Conservation (phyloP, 257 asterid species). For the Nyctanthes arbortristis region DNA sequence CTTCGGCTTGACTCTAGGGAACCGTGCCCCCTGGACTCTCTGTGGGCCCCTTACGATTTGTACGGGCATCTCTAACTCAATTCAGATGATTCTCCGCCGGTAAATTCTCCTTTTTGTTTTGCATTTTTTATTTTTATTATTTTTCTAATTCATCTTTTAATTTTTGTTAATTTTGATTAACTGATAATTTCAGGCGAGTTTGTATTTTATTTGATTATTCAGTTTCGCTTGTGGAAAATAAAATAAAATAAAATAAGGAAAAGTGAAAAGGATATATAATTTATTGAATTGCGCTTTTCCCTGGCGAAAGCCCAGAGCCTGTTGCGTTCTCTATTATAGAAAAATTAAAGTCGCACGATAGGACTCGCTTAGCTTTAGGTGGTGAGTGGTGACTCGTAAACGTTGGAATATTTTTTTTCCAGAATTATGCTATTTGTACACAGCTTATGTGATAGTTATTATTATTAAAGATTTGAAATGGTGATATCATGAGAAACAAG, state of each 20-base stretch:
- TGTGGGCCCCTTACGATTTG: conserved; percentile 34
- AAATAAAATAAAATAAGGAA: too few relatives aligned
- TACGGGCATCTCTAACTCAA: background rate
- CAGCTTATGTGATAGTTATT: too few relatives aligned
- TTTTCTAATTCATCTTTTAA: background rate
- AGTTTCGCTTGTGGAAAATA: background rate
- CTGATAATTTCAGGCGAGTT: background rate
- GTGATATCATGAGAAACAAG: too few relatives aligned
- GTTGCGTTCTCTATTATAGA: background rate
- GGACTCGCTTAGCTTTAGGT: too few relatives aligned
- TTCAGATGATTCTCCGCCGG: background rate
- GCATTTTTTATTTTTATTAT: background rate
- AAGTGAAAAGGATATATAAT: background rate
- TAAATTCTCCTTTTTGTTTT: background rate
- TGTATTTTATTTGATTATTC: background rate
- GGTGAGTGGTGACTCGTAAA: too few relatives aligned
- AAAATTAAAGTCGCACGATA: background rate
- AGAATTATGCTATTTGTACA: too few relatives aligned
- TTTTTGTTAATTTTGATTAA: background rate
- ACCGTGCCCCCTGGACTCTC: conserved; percentile 28
- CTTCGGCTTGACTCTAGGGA: conserved; percentile 22
- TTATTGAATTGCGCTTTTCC: background rate
- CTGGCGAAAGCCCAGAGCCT: background rate
- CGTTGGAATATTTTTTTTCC: too few relatives aligned
- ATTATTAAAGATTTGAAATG: too few relatives aligned